These are phyloP conservation scores for Exophiala sideris DNA, from an alignment of 2,329 filamentous ascomycete genomes.

Conservation along the genomic window DNA sequence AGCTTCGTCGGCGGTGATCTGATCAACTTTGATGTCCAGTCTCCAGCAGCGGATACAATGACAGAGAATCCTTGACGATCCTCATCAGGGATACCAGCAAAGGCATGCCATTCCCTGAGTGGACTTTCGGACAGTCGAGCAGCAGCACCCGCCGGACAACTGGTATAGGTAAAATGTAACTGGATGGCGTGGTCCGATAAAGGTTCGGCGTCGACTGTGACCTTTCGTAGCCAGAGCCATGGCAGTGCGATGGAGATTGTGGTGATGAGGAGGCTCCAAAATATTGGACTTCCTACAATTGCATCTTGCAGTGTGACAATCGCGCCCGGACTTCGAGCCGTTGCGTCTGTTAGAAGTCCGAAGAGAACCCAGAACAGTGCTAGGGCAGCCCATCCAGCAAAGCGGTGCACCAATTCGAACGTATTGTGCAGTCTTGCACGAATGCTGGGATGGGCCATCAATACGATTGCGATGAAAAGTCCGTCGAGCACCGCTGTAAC, in stretches of 20 bases:
- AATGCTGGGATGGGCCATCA: slow-evolving; percentile 62
- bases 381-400: slow-evolving; percentile 67
- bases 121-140: slow-evolving; percentile 62
- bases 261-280: slow-evolving; percentile 67
- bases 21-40: slow-evolving; percentile 69
- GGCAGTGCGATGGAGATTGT: slow-evolving; percentile 66
- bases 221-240: slow-evolving; percentile 68
- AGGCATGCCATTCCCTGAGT: slow-evolving; percentile 70
- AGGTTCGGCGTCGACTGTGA: slow-evolving; percentile 61
- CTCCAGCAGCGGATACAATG: slow-evolving; percentile 68
- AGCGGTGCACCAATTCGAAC: slow-evolving; percentile 70
- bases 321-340: background rate
- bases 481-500: slow-evolving; percentile 58
- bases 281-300: slow-evolving; percentile 44
- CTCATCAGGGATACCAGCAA: slow-evolving; percentile 67
- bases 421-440: slow-evolving; percentile 62
- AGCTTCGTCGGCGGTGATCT: slow-evolving; percentile 57
- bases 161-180: slow-evolving; percentile 65
- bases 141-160: slow-evolving; percentile 55
- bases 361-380: slow-evolving; percentile 63
- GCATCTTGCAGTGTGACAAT: slow-evolving; percentile 32
- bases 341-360: slow-evolving; percentile 51
- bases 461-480: slow-evolving; percentile 59
- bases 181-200: slow-evolving; percentile 71
- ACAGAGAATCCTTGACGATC: slow-evolving; percentile 60